phyloP scores from a whole-genome alignment of 805 yeast species.

The Saccharomyces paradoxus region DNA sequence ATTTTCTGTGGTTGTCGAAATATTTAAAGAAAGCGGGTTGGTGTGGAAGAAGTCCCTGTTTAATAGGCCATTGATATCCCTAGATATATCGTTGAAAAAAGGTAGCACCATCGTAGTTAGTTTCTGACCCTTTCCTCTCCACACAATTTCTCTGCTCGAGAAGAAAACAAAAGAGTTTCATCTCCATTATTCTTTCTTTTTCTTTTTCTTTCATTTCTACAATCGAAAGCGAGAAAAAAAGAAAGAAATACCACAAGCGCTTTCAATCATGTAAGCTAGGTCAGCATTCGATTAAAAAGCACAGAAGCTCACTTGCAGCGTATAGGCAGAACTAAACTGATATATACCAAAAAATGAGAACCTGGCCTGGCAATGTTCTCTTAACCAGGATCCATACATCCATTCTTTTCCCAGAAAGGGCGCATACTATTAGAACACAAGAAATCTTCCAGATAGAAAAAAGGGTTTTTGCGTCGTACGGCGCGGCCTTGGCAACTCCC shows the following conservation, averaged over 20 bases:
- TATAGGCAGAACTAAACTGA: neutral
- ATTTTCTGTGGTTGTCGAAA: conserved; percentile 90
- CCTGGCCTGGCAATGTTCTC: neutral
- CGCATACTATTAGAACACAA: neutral
- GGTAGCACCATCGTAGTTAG: conserved; percentile 62
- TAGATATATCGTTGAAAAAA: conserved; percentile 88
- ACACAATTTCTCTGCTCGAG: neutral
- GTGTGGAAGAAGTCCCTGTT: conserved; percentile 89
- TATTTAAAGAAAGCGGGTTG: conserved; percentile 78
- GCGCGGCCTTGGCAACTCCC: neutral
- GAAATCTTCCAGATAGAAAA: neutral
- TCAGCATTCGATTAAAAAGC: neutral
- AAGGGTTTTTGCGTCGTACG: neutral
- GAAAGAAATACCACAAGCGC: neutral
- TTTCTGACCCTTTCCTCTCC: neutral
- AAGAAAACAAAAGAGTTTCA: neutral
- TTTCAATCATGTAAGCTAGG: neutral
- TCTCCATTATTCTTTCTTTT: neutral
- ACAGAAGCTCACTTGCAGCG: neutral
- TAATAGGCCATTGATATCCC: conserved; percentile 84
- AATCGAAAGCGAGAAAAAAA: neutral
- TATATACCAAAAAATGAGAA: neutral
- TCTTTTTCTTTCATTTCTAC: neutral
- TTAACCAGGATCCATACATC: neutral
- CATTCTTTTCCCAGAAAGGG: neutral